Percentiles rank a stretch among this genome's conserved stretches.
Conservation (phyloP, 140 eudicot species). For the Flaveria floridana region DNA sequence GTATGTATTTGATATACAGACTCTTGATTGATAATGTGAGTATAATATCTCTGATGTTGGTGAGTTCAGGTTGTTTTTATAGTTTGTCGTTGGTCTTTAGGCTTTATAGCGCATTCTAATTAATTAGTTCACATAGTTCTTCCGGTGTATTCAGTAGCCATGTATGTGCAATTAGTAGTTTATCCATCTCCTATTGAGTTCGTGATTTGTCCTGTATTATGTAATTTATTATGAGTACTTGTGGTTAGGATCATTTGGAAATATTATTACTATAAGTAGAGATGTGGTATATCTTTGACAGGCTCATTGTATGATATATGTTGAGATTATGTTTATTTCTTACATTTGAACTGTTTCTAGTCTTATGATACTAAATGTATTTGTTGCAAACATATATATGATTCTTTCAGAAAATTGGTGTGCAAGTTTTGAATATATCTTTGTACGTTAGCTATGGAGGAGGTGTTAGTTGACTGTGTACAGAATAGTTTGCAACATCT, state of each 20-base stretch:
- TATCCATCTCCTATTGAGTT: neutral
- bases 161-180: slow-evolving; percentile 13
- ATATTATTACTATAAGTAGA: slow-evolving; percentile 12
- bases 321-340: slow-evolving; percentile 13
- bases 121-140: neutral
- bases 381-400: neutral
- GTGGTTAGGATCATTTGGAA: slow-evolving; percentile 1
- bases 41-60: slow-evolving; percentile 11
- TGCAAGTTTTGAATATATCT: slow-evolving; percentile 20
- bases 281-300: slow-evolving; percentile 4
- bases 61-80: slow-evolving; percentile 11
- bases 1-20: neutral
- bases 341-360: slow-evolving; percentile 8
- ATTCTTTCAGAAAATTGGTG: slow-evolving; percentile 6
- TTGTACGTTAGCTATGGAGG: slow-evolving; percentile 57
- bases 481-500: slow-evolving; percentile 65
- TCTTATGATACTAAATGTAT: neutral
- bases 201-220: neutral
- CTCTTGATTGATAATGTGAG: slow-evolving; percentile 2
- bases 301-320: slow-evolving; percentile 4
- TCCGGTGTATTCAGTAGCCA: slow-evolving; percentile 1
- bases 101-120: neutral
- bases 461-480: slow-evolving; percentile 61
- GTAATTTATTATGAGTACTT: neutral
- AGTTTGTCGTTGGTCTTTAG: too few species aligned